Evolutionary conservation across 345 rosid genomes (phyloP).

Genomic region (Carallia pectinifolia): DNA sequence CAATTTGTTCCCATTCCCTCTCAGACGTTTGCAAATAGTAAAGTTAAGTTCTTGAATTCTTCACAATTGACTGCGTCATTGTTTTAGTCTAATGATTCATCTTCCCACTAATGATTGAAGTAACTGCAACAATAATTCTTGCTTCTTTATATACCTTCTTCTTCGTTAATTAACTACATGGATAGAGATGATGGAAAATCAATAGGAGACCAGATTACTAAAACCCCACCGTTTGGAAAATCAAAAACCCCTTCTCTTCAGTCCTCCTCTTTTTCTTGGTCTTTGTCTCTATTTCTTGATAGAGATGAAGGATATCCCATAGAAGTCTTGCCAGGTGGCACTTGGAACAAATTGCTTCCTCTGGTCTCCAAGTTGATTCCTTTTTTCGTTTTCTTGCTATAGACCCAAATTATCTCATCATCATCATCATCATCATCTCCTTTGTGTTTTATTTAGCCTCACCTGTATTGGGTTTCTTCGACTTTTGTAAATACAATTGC

Average conservation of each 20-base stretch:
- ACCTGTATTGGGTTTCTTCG: not conserved
- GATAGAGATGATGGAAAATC: no score
- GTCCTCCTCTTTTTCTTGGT: not conserved
- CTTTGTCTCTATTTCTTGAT: not conserved
- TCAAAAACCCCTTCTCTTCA: not conserved
- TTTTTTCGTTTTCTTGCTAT: not conserved
- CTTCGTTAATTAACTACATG: no score
- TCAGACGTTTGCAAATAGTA: no score
- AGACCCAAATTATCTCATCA: not conserved
- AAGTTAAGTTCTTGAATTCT: no score
- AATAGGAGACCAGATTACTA: no score
- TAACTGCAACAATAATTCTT: no score
- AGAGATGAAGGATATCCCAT: slow-evolving; percentile 76
- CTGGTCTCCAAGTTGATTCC: slow-evolving; percentile 71
- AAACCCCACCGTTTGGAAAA: not conserved
- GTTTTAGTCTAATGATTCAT: no score
- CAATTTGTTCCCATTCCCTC: no score
- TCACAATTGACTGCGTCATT: no score
- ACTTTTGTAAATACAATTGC: slow-evolving; percentile 14
- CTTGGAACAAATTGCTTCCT: slow-evolving; percentile 68
- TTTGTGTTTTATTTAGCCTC: not conserved
- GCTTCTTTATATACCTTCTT: no score
- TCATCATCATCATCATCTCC: not conserved
- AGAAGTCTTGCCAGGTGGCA: slow-evolving; percentile 84
- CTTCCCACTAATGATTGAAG: no score